These are phyloP conservation scores for Boletus huronensis DNA, from an alignment of 768 basidiomycete genomes.

Conservation along the genomic window DNA sequence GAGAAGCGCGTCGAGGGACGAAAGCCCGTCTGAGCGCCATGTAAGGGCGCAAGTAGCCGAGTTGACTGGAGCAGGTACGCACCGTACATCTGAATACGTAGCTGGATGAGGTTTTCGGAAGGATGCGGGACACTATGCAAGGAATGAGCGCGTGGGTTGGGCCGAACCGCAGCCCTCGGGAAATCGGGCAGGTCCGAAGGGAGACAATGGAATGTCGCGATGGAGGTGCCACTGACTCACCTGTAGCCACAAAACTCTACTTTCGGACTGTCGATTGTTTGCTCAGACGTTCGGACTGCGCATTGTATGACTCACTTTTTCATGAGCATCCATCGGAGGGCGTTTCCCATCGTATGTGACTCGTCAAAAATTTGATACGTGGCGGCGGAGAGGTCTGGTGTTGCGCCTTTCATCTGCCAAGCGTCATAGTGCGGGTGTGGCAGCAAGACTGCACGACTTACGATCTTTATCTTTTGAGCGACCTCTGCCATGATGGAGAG, in stretches of 20 bases:
- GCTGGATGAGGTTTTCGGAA: conserved; percentile 92
- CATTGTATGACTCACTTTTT: conserved; percentile 70
- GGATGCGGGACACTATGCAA: conserved; percentile 70
- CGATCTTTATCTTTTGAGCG: conserved; percentile 32
- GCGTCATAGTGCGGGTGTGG: conserved; percentile 10
- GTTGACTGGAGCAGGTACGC: conserved; percentile 32
- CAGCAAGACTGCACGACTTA: conserved; percentile 11
- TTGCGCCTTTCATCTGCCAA: conserved; percentile 77
- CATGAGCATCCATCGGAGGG: conserved; percentile 97
- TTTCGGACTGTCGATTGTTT: conserved; percentile 66
- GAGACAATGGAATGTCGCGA: conserved; percentile 15
- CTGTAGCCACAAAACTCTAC: conserved; percentile 99
- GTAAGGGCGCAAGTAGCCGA: background rate
- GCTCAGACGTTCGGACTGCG: background rate
- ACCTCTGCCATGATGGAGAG: conserved; percentile 26
- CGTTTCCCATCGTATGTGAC: conserved; percentile 94
- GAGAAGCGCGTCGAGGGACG: conserved; percentile 77
- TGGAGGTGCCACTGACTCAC: conserved; percentile 38
- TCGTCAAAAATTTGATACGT: conserved; percentile 93
- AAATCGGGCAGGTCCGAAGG: background rate
- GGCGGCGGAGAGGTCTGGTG: conserved; percentile 78
- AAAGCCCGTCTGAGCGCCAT: conserved; percentile 66
- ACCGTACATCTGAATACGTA: conserved; percentile 99
- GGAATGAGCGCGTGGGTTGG: background rate
- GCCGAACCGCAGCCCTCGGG: background rate